Evolutionary conservation across 1,284 basidiomycete genomes (phyloP).

Genomic region (Cryptococcus neoformans): DNA sequence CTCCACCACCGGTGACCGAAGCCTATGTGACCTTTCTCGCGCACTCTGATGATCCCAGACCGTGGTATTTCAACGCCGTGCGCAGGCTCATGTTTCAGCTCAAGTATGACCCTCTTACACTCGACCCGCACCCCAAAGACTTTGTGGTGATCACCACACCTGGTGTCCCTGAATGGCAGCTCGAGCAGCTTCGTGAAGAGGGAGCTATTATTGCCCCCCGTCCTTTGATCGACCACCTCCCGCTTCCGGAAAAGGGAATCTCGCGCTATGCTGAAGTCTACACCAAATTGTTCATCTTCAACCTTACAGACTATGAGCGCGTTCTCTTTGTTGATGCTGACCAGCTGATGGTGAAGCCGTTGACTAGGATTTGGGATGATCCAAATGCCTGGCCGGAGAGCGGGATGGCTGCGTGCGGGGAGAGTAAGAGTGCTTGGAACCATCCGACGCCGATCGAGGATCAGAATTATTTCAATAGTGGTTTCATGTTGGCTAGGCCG

Average conservation of each 20-base stretch:
- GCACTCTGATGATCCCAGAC: too few species aligned
- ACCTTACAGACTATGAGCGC: constrained; percentile 11
- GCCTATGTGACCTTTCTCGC: too few species aligned
- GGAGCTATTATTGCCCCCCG: neutral
- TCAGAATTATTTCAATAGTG: constrained; percentile 11
- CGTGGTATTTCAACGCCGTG: constrained; percentile 47
- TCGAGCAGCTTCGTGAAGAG: constrained; percentile 2
- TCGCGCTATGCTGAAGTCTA: constrained; percentile 7
- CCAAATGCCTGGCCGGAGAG: neutral
- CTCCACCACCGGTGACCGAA: too few species aligned
- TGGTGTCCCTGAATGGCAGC: neutral
- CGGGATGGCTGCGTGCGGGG: constrained; percentile 5
- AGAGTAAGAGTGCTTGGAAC: neutral
- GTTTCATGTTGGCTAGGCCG: constrained; percentile 19
- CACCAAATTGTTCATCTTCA: constrained; percentile 17
- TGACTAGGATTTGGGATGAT: constrained; percentile 15
- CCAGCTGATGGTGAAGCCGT: constrained; percentile 8
- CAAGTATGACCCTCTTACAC: constrained; percentile 7
- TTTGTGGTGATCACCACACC: constrained; percentile 53
- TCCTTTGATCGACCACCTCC: neutral
- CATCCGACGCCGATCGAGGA: neutral
- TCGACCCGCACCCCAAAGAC: constrained; percentile 62
- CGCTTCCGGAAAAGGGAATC: neutral
- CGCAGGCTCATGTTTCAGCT: constrained; percentile 7
- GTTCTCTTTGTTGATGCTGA: constrained; percentile 19